A percentile compares a stretch with the other conserved stretches of the same genome.
Conservation (phyloP, 2,329 filamentous ascomycete species). For the Colletotrichum salicis region DNA sequence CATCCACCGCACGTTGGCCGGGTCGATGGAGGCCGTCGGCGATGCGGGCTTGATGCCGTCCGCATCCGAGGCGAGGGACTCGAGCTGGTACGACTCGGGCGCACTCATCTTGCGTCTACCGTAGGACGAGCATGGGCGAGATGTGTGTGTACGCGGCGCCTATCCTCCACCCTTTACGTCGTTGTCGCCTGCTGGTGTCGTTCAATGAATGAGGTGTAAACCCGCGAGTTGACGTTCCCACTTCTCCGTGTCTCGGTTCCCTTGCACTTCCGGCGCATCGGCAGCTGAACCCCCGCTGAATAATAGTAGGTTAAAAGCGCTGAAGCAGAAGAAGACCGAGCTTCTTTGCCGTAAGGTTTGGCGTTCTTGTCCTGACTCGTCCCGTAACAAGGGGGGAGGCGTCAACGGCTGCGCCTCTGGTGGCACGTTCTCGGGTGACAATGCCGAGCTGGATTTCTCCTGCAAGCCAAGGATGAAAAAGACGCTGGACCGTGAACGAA, state of each 20-base stretch:
- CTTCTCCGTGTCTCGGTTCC: neutral
- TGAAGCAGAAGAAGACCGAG: neutral
- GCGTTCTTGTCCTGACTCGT: neutral
- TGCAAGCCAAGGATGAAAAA: neutral
- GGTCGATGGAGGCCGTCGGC: slow-evolving; percentile 32
- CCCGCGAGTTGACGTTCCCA: neutral
- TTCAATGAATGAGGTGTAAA: neutral
- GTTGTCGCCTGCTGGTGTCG: neutral
- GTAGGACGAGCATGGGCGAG: slow-evolving; percentile 7
- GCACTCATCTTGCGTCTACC: slow-evolving; percentile 20
- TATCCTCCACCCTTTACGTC: neutral
- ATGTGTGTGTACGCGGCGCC: neutral
- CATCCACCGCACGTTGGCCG: slow-evolving; percentile 28
- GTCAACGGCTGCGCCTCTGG: neutral
- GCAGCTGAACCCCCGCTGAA: neutral
- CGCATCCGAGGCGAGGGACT: slow-evolving; percentile 27
- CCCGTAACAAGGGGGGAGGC: neutral
- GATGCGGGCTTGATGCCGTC: slow-evolving; percentile 38
- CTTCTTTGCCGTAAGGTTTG: neutral
- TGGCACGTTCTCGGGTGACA: neutral
- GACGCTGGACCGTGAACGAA: neutral
- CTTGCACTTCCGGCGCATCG: neutral
- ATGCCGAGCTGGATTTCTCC: neutral
- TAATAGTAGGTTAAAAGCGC: neutral
- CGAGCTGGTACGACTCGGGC: slow-evolving; percentile 33